Evolutionary conservation across 148 eudicot genomes (phyloP), one percentile per base, ranked within the genome.

Genomic region (Persicaria maculosa): DNA sequence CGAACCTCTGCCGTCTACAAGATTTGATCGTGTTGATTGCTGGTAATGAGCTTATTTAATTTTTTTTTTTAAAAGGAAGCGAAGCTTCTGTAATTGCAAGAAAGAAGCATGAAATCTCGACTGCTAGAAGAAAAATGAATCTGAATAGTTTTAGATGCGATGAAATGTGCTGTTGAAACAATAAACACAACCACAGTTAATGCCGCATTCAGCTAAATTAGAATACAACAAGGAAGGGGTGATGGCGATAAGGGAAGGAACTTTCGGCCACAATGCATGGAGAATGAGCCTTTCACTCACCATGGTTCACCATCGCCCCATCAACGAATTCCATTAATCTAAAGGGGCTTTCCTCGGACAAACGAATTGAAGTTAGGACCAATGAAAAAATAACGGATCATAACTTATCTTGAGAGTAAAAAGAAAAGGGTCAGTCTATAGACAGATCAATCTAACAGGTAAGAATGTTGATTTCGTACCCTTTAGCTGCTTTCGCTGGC

Each of bases 401-500:
- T 40, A 40, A 65, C 46, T 65, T 65, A 65, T 65, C 67, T 22
- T 36, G 20, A 62, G 68, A 65, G 70, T 40, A 40, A 65, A 15
- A 65, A n/a, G 52, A 76, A 83, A 75, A 70, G 76, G 70, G 74
- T 83, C 83, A 80, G 80, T 81, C 75, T 84, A 81, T 81, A 72
- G 75, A 84, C 83, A 84, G 45, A 72, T 40, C 46, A 72, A 79
- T 76, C 84, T 81, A 71, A 31, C 43, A 44, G 70, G 40, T 68
- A 73, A 81, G 75, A 61, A 59, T 19, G 45, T 15, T 1, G 31
- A 25, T 36, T 65, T 43, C 46, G 50, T 72, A 45, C 40, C 79
- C 59, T 84, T 70, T 81, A 77, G 81, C 83, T 85, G 79, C 77
- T 84, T 80, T 84, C 87, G 75, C 82, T 79, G 75, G 81, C 81